phyloP scores from a whole-genome alignment of 2,329 filamentous ascomycete genomes.

The Fusarium buxicola region DNA sequence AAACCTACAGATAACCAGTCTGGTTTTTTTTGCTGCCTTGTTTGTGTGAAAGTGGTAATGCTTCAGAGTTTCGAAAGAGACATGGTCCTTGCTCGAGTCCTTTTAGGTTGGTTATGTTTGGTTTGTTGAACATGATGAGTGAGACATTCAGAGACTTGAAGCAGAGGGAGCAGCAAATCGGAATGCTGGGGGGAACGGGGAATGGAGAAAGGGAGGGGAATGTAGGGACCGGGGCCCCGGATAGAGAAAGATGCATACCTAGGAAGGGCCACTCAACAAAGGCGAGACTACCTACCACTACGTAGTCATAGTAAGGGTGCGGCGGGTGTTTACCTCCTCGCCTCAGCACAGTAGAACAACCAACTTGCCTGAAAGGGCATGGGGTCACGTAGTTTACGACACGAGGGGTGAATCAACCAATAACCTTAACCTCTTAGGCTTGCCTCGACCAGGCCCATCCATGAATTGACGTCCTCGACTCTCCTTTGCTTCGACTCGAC shows the following conservation, averaged over 20 bases:
- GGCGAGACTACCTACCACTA: too few relatives aligned
- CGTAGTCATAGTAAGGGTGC: too few relatives aligned
- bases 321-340: slow-evolving; percentile 3
- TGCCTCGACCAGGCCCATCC: not conserved
- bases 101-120: not conserved
- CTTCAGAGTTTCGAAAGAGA: not conserved
- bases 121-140: slow-evolving; percentile 9
- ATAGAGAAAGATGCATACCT: slow-evolving; percentile 21
- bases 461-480: too few relatives aligned
- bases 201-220: not conserved
- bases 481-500: too few relatives aligned
- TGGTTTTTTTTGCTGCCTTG: not conserved
- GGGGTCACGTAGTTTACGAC: slow-evolving; percentile 4
- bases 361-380: slow-evolving; percentile 7
- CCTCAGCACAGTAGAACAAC: slow-evolving; percentile 1
- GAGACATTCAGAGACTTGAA: slow-evolving; percentile 17
- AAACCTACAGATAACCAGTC: too few relatives aligned
- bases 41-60: not conserved
- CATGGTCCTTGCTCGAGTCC: slow-evolving; percentile 1
- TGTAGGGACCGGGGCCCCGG: slow-evolving; percentile 17
- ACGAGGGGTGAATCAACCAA: not conserved
- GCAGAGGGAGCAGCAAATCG: slow-evolving; percentile 19
- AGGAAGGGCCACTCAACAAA: slow-evolving; percentile 7
- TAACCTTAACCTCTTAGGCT: not conserved
- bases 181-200: slow-evolving; percentile 16